Evolutionary conservation across 2,329 filamentous ascomycete genomes (phyloP).

Genomic region (Diaporthe batatas): DNA sequence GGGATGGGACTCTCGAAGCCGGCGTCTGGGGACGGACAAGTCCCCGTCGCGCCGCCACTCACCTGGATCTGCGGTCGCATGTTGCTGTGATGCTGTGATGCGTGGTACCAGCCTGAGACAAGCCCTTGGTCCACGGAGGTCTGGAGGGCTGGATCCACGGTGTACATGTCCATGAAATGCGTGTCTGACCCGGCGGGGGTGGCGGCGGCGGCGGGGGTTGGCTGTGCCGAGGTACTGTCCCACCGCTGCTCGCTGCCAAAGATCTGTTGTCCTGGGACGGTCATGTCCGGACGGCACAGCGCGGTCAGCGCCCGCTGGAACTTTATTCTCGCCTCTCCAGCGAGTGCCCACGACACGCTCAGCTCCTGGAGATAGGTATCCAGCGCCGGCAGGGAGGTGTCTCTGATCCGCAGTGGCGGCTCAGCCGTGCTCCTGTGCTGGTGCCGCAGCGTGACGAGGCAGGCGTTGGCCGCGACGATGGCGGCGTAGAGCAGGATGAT

Average conservation of each 20-base stretch:
- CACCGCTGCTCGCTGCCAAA: background rate
- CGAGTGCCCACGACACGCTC: background rate
- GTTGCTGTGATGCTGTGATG: background rate
- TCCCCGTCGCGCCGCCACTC: background rate
- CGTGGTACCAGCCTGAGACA: background rate
- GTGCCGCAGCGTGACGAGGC: background rate
- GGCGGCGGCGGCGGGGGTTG: background rate
- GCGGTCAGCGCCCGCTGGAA: background rate
- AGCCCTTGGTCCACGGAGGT: background rate
- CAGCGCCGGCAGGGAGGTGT: constrained; percentile 2
- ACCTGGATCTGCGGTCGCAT: background rate
- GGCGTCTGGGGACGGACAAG: background rate
- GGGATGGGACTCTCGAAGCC: constrained; percentile 7
- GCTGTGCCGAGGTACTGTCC: background rate
- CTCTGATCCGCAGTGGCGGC: background rate
- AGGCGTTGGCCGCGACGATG: constrained; percentile 3
- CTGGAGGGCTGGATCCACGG: background rate
- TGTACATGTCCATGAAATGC: background rate
- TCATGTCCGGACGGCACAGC: background rate
- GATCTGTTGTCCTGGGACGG: background rate
- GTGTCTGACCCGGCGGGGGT: background rate
- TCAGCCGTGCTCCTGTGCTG: background rate
- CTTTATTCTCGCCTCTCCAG: background rate
- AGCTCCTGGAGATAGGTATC: constrained; percentile 1
- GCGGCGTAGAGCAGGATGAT: constrained; percentile 1